These are phyloP conservation scores for Pisolithus sp. DNA, from an alignment of 768 basidiomycete genomes.

Conservation along the genomic window DNA sequence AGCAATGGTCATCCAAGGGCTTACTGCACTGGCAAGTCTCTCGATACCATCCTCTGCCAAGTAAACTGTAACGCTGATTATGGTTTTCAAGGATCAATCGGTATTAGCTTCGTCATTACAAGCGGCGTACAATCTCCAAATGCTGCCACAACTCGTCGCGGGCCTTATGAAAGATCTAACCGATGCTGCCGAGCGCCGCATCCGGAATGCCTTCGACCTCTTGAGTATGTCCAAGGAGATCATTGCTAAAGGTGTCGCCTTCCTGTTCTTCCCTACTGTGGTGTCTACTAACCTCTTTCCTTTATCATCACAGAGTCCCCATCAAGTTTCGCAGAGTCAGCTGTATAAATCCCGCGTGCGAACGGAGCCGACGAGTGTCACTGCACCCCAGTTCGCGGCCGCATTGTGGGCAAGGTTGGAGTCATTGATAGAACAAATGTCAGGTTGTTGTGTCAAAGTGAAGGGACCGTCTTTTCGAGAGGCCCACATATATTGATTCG, in stretches of 20 bases:
- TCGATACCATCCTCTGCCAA: neutral
- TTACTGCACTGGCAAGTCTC: conserved; percentile 62
- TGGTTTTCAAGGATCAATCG: conserved; percentile 66
- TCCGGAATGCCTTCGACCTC: conserved; percentile 80
- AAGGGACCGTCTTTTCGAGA: neutral
- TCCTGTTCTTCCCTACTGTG: conserved; percentile 1
- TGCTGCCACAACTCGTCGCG: conserved; percentile 77
- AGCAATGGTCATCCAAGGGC: conserved; percentile 75
- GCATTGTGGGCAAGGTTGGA: conserved; percentile 81
- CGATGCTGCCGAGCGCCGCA: conserved; percentile 75
- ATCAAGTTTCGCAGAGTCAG: conserved; percentile 30
- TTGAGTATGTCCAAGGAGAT: conserved; percentile 82
- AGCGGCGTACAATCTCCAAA: conserved; percentile 88
- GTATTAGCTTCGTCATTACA: conserved; percentile 90
- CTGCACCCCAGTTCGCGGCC: conserved; percentile 78
- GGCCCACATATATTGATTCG: neutral
- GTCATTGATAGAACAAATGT: conserved; percentile 80
- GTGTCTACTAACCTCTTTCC: neutral
- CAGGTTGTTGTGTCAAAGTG: conserved; percentile 86
- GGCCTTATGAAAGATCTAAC: conserved; percentile 74
- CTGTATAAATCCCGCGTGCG: conserved; percentile 80
- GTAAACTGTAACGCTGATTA: neutral
- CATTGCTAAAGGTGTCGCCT: conserved; percentile 57
- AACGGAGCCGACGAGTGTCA: conserved; percentile 86
- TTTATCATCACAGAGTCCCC: conserved; percentile 10